These are phyloP conservation scores for Chaetothyriales sp. DNA, from an alignment of 2,329 filamentous ascomycete genomes.

Conservation along the genomic window DNA sequence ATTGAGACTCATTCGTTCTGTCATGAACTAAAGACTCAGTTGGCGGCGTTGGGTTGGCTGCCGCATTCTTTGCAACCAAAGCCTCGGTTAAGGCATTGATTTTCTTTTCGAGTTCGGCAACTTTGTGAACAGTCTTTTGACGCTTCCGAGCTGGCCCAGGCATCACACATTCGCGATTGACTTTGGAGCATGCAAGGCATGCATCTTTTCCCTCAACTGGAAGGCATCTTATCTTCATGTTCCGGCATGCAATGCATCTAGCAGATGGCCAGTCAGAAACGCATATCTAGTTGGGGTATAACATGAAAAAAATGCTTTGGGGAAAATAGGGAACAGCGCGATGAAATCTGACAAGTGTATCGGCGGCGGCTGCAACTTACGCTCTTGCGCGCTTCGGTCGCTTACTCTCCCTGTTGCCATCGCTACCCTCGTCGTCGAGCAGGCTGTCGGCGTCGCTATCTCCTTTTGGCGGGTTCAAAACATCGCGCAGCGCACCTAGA, in stretches of 20 bases:
- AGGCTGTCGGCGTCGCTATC: background rate
- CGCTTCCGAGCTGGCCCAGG: constrained; percentile 63
- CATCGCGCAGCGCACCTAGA: background rate
- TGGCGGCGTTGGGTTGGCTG: constrained; percentile 7
- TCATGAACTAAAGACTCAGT: constrained; percentile 1
- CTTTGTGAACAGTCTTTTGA: constrained; percentile 75
- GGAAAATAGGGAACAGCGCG: too few species aligned
- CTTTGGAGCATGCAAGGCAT: constrained; percentile 66
- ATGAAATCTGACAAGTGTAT: background rate
- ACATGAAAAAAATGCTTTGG: too few species aligned
- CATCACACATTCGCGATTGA: constrained; percentile 61
- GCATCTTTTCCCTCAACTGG: constrained; percentile 23
- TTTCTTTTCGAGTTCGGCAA: constrained; percentile 81
- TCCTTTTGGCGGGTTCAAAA: background rate
- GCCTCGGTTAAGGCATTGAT: constrained; percentile 77
- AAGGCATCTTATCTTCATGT: constrained; percentile 18
- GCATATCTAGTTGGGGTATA: background rate
- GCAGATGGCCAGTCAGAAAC: background rate
- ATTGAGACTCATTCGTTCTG: constrained; percentile 1
- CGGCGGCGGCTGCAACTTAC: background rate
- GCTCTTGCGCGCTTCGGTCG: background rate
- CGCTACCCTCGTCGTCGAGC: background rate
- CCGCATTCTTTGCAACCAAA: constrained; percentile 41
- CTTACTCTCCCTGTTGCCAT: background rate
- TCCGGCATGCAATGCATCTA: constrained; percentile 14